A percentile compares a stretch with the other conserved stretches of the same genome.
These are phyloP conservation scores for Aechmea fasciata DNA, from an alignment of 176 grass and related monocot species.

Conservation along the genomic window DNA sequence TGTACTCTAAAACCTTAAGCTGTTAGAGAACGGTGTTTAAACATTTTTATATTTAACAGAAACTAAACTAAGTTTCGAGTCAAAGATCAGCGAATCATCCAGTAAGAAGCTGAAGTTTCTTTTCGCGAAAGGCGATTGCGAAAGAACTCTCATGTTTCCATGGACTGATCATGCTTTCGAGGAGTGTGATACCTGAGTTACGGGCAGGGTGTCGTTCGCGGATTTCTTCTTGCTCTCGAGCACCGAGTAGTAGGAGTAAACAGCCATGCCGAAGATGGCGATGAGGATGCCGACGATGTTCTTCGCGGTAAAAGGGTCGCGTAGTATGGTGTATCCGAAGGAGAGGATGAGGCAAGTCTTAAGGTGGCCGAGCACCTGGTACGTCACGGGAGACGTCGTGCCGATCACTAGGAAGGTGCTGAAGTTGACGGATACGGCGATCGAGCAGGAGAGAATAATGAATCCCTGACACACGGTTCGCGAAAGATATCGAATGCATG, in stretches of 20 bases:
- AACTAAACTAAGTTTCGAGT: conserved; percentile 21
- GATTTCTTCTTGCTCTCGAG: conserved; percentile 55
- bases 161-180: too few relatives aligned
- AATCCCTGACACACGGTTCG: conserved; percentile 34
- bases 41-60: too few relatives aligned
- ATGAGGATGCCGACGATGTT: conserved; percentile 80
- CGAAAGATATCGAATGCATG: neutral
- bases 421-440: conserved; percentile 83
- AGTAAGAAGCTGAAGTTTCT: too few relatives aligned
- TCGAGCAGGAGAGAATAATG: conserved; percentile 63
- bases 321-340: conserved; percentile 61
- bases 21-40: too few relatives aligned
- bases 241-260: conserved; percentile 74
- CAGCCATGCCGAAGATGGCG: conserved; percentile 84
- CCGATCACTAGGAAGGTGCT: conserved; percentile 95
- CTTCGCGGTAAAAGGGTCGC: conserved; percentile 58
- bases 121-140: too few relatives aligned
- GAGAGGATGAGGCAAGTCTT: conserved; percentile 90
- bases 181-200: conserved; percentile 28
- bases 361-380: conserved; percentile 93
- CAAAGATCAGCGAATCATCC: conserved; percentile 1
- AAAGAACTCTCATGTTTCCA: too few relatives aligned
- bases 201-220: conserved; percentile 11
- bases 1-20: too few relatives aligned
- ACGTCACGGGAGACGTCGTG: conserved; percentile 84